Percentiles rank a stretch among this genome's conserved stretches.
These are phyloP conservation scores for Leersia perrieri DNA, from an alignment of 176 grass and related monocot genomes.

Conservation along the genomic window DNA sequence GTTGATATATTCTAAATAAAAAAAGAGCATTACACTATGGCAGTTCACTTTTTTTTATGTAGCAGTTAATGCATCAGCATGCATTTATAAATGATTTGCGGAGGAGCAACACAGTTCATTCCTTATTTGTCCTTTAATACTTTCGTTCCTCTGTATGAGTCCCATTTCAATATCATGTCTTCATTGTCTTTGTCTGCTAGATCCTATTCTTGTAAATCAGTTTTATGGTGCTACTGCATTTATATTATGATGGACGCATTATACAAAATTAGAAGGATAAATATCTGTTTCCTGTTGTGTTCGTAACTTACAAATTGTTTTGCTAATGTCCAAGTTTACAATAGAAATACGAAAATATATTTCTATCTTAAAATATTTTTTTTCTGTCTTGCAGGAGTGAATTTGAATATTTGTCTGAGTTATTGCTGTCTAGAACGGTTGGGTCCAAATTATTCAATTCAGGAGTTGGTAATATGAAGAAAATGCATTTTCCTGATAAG, in stretches of 20 bases:
- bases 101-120: neutral
- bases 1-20: neutral
- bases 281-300: neutral
- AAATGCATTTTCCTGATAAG: conserved; percentile 12
- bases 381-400: conserved; percentile 42
- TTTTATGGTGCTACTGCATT: neutral
- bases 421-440: conserved; percentile 55
- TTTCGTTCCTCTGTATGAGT: neutral
- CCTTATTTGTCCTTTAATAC: conserved; percentile 1
- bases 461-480: conserved; percentile 22
- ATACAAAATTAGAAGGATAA: neutral
- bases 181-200: conserved; percentile 5
- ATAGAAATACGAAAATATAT: neutral
- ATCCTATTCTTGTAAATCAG: neutral
- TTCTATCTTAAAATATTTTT: conserved; percentile 7
- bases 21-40: neutral
- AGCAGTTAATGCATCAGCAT: neutral
- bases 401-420: conserved; percentile 50
- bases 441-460: conserved; percentile 33
- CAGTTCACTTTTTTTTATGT: neutral
- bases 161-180: neutral
- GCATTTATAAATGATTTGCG: neutral
- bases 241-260: neutral
- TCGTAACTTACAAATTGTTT: neutral
- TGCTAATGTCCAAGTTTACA: neutral